A percentile compares a stretch with the other conserved stretches of the same genome.
These are phyloP conservation scores for Aspergillus neotritici DNA, from an alignment of 2,329 filamentous ascomycete genomes.

Conservation along the genomic window DNA sequence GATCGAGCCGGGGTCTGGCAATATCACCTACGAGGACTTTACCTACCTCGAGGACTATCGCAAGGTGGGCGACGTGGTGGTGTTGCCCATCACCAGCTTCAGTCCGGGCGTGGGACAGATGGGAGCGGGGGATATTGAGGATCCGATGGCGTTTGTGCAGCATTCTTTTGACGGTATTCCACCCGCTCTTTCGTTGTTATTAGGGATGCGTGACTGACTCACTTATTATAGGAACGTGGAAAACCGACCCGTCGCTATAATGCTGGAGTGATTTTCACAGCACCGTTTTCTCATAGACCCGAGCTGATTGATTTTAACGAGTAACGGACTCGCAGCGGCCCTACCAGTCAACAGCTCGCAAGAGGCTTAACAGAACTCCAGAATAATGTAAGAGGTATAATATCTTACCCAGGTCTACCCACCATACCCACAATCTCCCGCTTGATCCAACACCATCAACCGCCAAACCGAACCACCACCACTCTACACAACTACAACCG, in stretches of 20 bases:
- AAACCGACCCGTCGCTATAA: constrained; percentile 32
- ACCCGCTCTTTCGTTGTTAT: neutral
- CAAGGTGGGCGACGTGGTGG: constrained; percentile 87
- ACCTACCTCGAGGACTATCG: constrained; percentile 77
- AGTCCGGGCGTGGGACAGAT: constrained; percentile 91
- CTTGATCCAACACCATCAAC: too few species aligned
- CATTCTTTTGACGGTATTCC: constrained; percentile 83
- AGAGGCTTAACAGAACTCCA: too few species aligned
- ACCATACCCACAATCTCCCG: too few species aligned
- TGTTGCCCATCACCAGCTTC: constrained; percentile 94
- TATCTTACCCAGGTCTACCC: too few species aligned
- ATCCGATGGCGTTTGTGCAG: constrained; percentile 96
- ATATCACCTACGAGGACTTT: constrained; percentile 82
- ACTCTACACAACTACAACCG: too few species aligned
- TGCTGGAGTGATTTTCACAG: neutral
- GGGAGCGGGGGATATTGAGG: constrained; percentile 79
- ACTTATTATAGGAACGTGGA: constrained; percentile 29
- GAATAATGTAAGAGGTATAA: too few species aligned
- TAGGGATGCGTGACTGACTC: constrained; percentile 9
- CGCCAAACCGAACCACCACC: too few species aligned
- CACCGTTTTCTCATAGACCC: neutral
- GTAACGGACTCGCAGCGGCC: too few species aligned
- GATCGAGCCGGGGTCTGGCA: constrained; percentile 59
- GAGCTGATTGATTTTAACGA: too few species aligned
- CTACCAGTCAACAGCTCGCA: too few species aligned